Evolutionary conservation across 192 early-diverging fungal genomes (phyloP).

Genomic region (Podila epigama): DNA sequence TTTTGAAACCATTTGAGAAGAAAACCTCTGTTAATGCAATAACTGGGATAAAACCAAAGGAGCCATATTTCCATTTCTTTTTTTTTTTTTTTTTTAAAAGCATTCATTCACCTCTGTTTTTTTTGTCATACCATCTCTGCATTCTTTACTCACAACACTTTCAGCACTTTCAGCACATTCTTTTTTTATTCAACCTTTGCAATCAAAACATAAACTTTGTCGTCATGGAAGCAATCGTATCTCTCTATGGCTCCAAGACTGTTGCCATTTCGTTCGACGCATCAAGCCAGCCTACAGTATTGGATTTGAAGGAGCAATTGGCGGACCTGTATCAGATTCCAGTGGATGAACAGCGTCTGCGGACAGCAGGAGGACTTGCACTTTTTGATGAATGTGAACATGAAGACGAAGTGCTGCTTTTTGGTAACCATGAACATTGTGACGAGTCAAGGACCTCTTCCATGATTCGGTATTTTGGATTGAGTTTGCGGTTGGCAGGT

Average conservation of each 20-base stretch:
- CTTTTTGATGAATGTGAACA: constrained; percentile 17
- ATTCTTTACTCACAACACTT: background rate
- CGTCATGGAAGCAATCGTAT: constrained; percentile 48
- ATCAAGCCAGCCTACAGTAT: constrained; percentile 18
- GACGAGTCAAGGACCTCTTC: constrained; percentile 2
- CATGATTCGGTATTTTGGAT: constrained; percentile 38
- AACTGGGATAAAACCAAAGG: too few species aligned
- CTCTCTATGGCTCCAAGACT: constrained; percentile 35
- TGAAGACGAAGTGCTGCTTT: constrained; percentile 49
- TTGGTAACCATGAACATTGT: background rate
- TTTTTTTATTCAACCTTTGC: too few species aligned
- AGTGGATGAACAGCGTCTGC: constrained; percentile 48
- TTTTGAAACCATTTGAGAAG: too few species aligned
- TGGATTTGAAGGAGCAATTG: constrained; percentile 50
- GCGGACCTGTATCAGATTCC: constrained; percentile 44
- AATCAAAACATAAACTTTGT: background rate
- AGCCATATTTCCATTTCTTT: background rate
- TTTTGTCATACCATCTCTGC: background rate
- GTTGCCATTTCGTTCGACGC: constrained; percentile 32
- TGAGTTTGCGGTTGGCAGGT: constrained; percentile 68
- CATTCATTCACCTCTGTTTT: background rate
- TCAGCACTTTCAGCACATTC: background rate
- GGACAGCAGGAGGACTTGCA: constrained; percentile 49
- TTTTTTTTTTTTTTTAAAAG: background rate
- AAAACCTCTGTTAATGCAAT: too few species aligned